Conservation (phyloP, 257 asterid species). For the Solanum pennellii region DNA sequence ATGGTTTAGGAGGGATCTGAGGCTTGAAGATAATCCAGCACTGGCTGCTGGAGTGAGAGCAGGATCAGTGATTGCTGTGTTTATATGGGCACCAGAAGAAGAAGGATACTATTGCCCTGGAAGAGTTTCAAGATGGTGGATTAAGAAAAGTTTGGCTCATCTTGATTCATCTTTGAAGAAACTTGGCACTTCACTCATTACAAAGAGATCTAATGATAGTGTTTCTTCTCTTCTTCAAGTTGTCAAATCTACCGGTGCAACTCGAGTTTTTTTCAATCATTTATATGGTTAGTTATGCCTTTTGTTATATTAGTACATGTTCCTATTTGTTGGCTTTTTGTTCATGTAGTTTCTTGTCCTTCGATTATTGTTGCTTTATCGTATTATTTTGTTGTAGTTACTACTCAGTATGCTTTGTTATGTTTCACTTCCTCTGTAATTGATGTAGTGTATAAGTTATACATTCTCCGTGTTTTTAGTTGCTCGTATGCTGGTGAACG, state of each 20-base stretch:
- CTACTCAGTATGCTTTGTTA: not conserved
- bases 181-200: slow-evolving; percentile 69
- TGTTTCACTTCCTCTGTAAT: not conserved
- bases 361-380: not conserved
- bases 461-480: not conserved
- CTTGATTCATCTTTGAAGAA: slow-evolving; percentile 71
- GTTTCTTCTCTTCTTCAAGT: slow-evolving; percentile 66
- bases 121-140: slow-evolving; percentile 96
- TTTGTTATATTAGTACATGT: not conserved
- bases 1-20: slow-evolving; percentile 95
- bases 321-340: not conserved
- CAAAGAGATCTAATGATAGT: slow-evolving; percentile 81
- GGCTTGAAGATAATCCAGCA: slow-evolving; percentile 91
- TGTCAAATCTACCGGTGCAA: slow-evolving; percentile 62
- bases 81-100: slow-evolving; percentile 94
- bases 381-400: not conserved
- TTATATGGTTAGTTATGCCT: slow-evolving; percentile 55
- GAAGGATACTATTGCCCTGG: slow-evolving; percentile 82
- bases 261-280: slow-evolving; percentile 77
- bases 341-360: not conserved
- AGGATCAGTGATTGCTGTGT: slow-evolving; percentile 66
- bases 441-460: not conserved
- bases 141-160: slow-evolving; percentile 71
- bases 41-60: slow-evolving; percentile 72
- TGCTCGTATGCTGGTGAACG: not conserved